Base-by-base conservation (phyloP, 257 asterid genomes). In the Petrea volubilis region DNA sequence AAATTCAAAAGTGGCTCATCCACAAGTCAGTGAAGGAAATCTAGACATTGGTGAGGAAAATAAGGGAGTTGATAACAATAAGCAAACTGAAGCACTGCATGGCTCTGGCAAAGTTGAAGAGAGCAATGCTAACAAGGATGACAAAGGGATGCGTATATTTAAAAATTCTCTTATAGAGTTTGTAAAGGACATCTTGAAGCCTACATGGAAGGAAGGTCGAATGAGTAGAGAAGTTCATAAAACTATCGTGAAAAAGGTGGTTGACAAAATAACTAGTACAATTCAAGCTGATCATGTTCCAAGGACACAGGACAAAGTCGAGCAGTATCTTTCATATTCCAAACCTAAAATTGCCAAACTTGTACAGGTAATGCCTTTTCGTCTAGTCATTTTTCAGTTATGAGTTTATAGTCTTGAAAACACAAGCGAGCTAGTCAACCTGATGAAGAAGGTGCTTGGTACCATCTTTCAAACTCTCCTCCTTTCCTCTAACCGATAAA, bases 161-260 rank as follows among this genome's bases (percentile, higher is more conserved):
- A 95, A 95, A 78, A 88, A 82, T 76, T 76, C 96, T 55, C 93
- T 95, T 17, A 67, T 95, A 36, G 98, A 92, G 79, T 81, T 86
- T 77, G 98, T 95, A 7, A 95, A 95, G 84, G 96, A 92, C 68
- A 84, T 88, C 51, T 61, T 95, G 74, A 95, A 90, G 81, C 99
- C 99, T 6, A 83, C 80, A 3, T 92, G 99, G 99, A 95, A 92
- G 74, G 95, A 90, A 90, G 99, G 98, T 15, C 68, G 72, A 50
- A 86, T 95, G 99, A 92, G 97, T 82, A 78, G 97, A 74, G 99
- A 95, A 4, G 95, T 74, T 43, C 97, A 95, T 84, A 95, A 95
- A 77, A 88, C 86, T 67, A 76, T 95, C 40, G 99, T 95, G 85
- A 95, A 87, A 81, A 95, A 88, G 82, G 97, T 88, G 83, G 99